Evolutionary conservation across 108 stramenopile genomes (phyloP), one percentile per base, ranked within the genome.

Genomic region (Cyclotella distinguenda): DNA sequence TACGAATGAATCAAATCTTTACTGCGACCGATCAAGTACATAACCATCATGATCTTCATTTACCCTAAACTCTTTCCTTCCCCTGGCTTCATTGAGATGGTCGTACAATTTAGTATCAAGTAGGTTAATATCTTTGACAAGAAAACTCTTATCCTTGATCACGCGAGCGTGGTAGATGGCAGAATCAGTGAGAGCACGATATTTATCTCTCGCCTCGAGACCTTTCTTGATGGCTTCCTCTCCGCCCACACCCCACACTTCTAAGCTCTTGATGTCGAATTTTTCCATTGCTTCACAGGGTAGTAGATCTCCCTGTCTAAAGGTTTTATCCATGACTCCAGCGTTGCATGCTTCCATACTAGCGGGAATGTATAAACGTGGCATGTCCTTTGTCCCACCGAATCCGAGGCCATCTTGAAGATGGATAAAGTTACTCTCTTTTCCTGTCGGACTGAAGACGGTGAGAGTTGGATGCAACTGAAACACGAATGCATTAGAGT

Each of bases 21-120:
- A 73, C 47, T 74, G 64, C 9, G 23, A 34, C 39, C 78, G 50
- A 7, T 74, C 78, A 27, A 79, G 72, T 16, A 38, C 68, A 38
- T 79, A 79, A 22, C 78, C 78, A 9, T 68, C 78, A 58, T 79
- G 78, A 31, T 64, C 30, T 26, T 68, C 59, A 34, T 78, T 70
- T 9, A 69, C 70, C 25, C 42, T 59, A 39, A 71, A 78, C 5
- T 78, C 77, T n/a, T 64, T 65, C 31, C 77, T 46, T 18, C 77
- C 77, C 36, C 77, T 65, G 11, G 65, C 64, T 36, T 66, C 60
- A 15, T 72, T 56, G 13, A 69, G 39, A 46, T 72, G 70, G 49
- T 78, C 66, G 60, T 72, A 72, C 13, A 72, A 25, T 27, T 66
- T 72, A 10, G 70, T 72, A 44, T 78, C 77, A 5, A 71, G 36